Evolutionary conservation across 768 basidiomycete genomes (phyloP), one percentile per base, ranked within the genome.

Genomic region (Gloeostereum incarnatum): DNA sequence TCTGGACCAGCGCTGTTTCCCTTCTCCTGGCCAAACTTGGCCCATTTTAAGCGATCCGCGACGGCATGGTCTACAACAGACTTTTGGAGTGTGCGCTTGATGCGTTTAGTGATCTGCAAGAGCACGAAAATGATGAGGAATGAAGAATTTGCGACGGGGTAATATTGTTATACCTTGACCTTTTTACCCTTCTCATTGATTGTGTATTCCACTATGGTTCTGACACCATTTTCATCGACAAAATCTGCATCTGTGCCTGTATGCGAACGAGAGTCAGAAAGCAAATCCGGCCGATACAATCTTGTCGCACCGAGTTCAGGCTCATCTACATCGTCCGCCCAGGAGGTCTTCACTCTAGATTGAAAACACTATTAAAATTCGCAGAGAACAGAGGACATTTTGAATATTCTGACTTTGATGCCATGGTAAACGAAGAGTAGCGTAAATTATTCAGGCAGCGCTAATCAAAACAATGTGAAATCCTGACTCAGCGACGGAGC

Each of bases 171-270:
- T 46, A 87, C 92, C 69, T 98, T 99, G 56, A 98, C 78, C 56
- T 86, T 91, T 63, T 92, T 90, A 5, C 91, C 94, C 20, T 93
- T 82, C 23, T 98, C 94, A 49, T 97, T 92, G 37, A 85, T 58
- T 19, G 68, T 68, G 58, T 84, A 91, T 53, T 90, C 89, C 32
- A 87, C 67, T 0, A 78, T 82, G n/a, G 83, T 83, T 14, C 86
- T 73, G 48, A 97, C 71, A 1, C 94, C 94, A 48, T 92, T 84
- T 44, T 86, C 83, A 48, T 91, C 86, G 31, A 83, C 67, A 41
- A 69, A 82, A 50, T 90, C 84, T 49, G 83, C 27, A 20, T 24
- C 26, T 42, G 17, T 20, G 26, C 20, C 9, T 3, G 7, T 6
- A 23, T 27, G 17, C 7, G 35, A 14, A 30, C 23, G 3, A 31